These are phyloP conservation scores for Coemansia javaensis DNA, from an alignment of 192 early-diverging fungal genomes.

Conservation along the genomic window DNA sequence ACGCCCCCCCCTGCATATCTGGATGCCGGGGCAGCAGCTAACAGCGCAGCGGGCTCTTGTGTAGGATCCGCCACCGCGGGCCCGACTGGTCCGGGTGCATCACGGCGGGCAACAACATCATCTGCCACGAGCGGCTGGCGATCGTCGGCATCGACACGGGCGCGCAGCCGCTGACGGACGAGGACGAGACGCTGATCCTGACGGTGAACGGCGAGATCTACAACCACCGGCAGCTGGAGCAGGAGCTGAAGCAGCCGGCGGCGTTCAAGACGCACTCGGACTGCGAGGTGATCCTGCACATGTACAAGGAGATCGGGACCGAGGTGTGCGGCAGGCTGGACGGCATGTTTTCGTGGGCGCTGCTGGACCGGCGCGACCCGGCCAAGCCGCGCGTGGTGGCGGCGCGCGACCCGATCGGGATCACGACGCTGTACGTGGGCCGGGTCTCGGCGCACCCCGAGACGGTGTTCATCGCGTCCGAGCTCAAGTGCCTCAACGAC, in stretches of 20 bases:
- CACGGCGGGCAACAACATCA: slow-evolving; percentile 74
- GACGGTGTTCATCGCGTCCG: slow-evolving; percentile 89
- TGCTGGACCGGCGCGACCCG: slow-evolving; percentile 69
- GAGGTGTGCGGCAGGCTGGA: slow-evolving; percentile 85
- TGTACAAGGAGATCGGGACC: slow-evolving; percentile 80
- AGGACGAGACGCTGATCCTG: slow-evolving; percentile 80
- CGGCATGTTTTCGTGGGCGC: slow-evolving; percentile 95
- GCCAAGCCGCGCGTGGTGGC: slow-evolving; percentile 77
- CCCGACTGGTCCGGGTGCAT: slow-evolving; percentile 98
- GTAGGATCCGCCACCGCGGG: slow-evolving; percentile 87
- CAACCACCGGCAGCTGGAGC: slow-evolving; percentile 86
- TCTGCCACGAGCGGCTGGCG: slow-evolving; percentile 96
- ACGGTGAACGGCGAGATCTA: slow-evolving; percentile 99
- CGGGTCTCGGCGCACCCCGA: slow-evolving; percentile 76
- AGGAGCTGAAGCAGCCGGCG: slow-evolving; percentile 63
- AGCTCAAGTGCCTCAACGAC: slow-evolving; percentile 94
- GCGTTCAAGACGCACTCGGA: slow-evolving; percentile 95
- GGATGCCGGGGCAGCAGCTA: background rate
- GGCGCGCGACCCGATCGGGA: slow-evolving; percentile 97
- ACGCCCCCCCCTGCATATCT: background rate
- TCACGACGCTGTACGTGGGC: slow-evolving; percentile 96
- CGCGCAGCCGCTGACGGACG: slow-evolving; percentile 93
- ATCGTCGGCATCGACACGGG: slow-evolving; percentile 97
- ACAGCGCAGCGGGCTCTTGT: too few relatives aligned
- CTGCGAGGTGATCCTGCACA: slow-evolving; percentile 93